A percentile compares a stretch with the other conserved stretches of the same genome.
phyloP scores from a whole-genome alignment of 1,139 yeast genomes.

The Geotrichum europaeum region DNA sequence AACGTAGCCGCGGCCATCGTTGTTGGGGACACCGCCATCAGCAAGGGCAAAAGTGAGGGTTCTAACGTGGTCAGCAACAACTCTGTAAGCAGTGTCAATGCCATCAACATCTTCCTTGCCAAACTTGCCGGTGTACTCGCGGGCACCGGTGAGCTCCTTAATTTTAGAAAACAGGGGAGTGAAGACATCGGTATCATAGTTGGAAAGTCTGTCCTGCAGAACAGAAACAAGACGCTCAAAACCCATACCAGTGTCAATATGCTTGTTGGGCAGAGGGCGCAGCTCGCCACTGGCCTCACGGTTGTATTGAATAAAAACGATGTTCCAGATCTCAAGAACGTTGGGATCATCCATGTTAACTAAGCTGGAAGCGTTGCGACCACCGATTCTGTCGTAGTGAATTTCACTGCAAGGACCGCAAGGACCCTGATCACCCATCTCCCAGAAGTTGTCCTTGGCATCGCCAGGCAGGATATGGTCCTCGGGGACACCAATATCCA shows the following conservation, averaged over 20 bases:
- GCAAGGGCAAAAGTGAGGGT: slow-evolving; percentile 92
- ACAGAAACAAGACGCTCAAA: slow-evolving; percentile 95
- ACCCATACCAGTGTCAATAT: slow-evolving; percentile 97
- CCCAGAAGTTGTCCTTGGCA: slow-evolving; percentile 95
- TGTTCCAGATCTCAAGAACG: slow-evolving; percentile 95
- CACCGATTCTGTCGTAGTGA: slow-evolving; percentile 96
- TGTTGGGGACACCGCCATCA: slow-evolving; percentile 99
- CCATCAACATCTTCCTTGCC: slow-evolving; percentile 91
- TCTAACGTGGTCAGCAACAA: slow-evolving; percentile 96
- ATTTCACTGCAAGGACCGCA: slow-evolving; percentile 99
- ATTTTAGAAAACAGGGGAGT: slow-evolving; percentile 77
- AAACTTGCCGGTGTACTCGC: slow-evolving; percentile 86
- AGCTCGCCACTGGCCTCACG: slow-evolving; percentile 85
- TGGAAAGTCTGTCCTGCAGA: slow-evolving; percentile 81
- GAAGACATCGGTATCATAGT: slow-evolving; percentile 96
- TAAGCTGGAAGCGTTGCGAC: slow-evolving; percentile 83
- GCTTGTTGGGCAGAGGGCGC: slow-evolving; percentile 83
- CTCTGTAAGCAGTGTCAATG: slow-evolving; percentile 96
- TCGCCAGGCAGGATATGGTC: slow-evolving; percentile 91
- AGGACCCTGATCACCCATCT: slow-evolving; percentile 99
- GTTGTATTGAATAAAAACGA: slow-evolving; percentile 93
- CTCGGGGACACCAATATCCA: slow-evolving; percentile 77
- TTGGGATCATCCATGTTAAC: slow-evolving; percentile 97
- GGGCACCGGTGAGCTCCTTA: slow-evolving; percentile 86
- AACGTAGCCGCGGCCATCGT: slow-evolving; percentile 98